Base-by-base conservation (phyloP, 345 rosid species). In the Excoecaria agallocha region DNA sequence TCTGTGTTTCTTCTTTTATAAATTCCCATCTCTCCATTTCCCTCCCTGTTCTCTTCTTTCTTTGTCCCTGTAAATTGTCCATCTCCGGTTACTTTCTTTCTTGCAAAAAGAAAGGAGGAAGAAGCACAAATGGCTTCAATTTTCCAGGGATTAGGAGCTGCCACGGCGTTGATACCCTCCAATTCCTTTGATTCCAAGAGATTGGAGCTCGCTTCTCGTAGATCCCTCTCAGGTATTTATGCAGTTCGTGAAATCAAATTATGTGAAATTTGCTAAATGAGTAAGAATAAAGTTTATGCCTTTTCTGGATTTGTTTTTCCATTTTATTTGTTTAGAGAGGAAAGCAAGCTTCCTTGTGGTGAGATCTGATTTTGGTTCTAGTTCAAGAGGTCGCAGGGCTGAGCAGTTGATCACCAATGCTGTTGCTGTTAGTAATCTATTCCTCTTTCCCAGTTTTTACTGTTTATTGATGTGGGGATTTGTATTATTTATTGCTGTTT, bases 61-160 rank as follows among this genome's bases (percentile, higher is more conserved):
- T 24, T 45, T 59, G 43, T 68, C 74, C 52, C 56, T 17, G 59
- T 9, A 4, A 51, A 25, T 35, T 25, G 57, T 25, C 35, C 22
- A 43, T 66, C 75, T 49, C 66, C 50, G n/a, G 16, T 20, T 69
- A 43, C 48, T 43, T 48, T 57, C 55, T 50, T 55, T 55, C 6
- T 24, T 45, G 30, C 22, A 0, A 19, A 15, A 56, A 43, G 69
- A 39, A 35, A 64, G 20, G 20, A 11, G 16, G 0, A 4, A n/a
- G 48, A 20, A 43, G 69, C 69, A 66, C 70, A 52, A 76, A 90
- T 91, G 91, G 88, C 90, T 57, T 82, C 93, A 2, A 79, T 83
- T 70, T 78, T 89, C 80, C 94, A 85, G 66, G 94, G 94, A 58
- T 75, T 85, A 62, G 91, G 89, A 52, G 85, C 92, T 48, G 88